Percentiles rank a stretch among this genome's conserved stretches.
phyloP scores from a whole-genome alignment of 139 green algal genomes.

The Pleodorina starrii region DNA sequence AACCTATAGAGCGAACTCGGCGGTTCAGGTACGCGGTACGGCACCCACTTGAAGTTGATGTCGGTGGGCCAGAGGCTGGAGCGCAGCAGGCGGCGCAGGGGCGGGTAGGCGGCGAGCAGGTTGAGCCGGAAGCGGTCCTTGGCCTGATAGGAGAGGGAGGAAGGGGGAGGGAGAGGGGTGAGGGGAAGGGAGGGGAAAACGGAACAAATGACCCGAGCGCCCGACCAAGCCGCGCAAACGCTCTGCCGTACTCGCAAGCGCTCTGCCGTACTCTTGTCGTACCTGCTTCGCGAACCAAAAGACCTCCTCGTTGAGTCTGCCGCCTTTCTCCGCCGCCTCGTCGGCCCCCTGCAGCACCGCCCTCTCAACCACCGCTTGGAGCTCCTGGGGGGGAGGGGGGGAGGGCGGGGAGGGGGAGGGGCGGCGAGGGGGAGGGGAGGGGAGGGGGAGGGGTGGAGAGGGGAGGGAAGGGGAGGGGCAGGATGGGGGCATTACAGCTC shows the following conservation, averaged over 20 bases:
- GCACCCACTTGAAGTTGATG: conserved; percentile 76
- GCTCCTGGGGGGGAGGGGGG: conserved; percentile 63
- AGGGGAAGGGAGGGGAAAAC: no score
- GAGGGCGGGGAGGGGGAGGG: not conserved
- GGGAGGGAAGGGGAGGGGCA: not conserved
- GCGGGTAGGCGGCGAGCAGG: conserved; percentile 64
- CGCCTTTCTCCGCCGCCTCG: not conserved
- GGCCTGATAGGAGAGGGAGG: conserved; percentile 7
- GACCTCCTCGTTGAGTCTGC: conserved; percentile 60
- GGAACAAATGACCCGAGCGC: no score
- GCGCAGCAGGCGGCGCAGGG: conserved; percentile 69
- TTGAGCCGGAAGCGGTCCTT: conserved; percentile 68
- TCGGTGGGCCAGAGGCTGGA: conserved; percentile 72
- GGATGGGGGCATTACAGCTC: no score
- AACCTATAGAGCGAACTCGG: no score
- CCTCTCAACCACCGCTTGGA: conserved; percentile 72
- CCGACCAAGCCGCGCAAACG: no score
- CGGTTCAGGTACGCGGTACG: not conserved
- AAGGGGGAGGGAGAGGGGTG: not conserved
- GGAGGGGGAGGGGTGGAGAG: not conserved
- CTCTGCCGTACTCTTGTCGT: no score
- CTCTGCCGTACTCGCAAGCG: no score
- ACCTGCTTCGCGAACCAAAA: conserved; percentile 73
- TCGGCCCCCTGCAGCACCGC: conserved; percentile 67
- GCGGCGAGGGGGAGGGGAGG: not conserved